Conservation (phyloP, 2,329 filamentous ascomycete genomes). For the Dactylellina sp. region DNA sequence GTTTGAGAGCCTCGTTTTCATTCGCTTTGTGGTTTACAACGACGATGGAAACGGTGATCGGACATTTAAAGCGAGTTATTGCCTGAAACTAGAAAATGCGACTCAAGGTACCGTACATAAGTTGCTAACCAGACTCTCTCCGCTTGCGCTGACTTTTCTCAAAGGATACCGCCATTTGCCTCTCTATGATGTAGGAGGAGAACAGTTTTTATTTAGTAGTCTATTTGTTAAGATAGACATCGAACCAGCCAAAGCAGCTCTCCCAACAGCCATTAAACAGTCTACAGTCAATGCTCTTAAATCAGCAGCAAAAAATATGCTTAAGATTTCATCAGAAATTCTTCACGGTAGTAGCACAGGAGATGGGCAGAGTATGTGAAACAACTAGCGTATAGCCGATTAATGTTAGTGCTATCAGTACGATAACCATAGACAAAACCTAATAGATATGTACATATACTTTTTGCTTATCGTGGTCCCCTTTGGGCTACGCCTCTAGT, state of each 20-base stretch:
- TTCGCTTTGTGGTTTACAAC: conserved; percentile 91
- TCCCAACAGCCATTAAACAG: conserved; percentile 67
- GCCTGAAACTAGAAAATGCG: conserved; percentile 87
- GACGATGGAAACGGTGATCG: conserved; percentile 78
- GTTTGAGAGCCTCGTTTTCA: conserved; percentile 90
- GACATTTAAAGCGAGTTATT: conserved; percentile 84
- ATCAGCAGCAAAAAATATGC: conserved; percentile 51
- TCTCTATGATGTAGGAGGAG: conserved; percentile 85
- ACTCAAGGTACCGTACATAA: conserved; percentile 71
- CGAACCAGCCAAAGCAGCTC: conserved; percentile 70
- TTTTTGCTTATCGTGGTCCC: too few relatives aligned
- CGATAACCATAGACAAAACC: background rate
- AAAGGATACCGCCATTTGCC: conserved; percentile 86
- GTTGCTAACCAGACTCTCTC: background rate
- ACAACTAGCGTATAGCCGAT: conserved; percentile 7
- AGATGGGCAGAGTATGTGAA: conserved; percentile 6
- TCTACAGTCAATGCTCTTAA: conserved; percentile 60
- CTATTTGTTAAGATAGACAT: conserved; percentile 89
- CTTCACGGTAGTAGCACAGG: conserved; percentile 27
- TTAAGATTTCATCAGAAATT: conserved; percentile 46
- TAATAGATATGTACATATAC: too few relatives aligned
- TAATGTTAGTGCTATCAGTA: background rate
- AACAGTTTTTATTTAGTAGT: conserved; percentile 93
- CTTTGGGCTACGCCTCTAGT: too few relatives aligned
- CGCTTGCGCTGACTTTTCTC: background rate